Percentiles rank a stretch among this genome's conserved stretches.
phyloP scores from a whole-genome alignment of 2,329 filamentous ascomycete species.

The Botryosphaeria dothidea region DNA sequence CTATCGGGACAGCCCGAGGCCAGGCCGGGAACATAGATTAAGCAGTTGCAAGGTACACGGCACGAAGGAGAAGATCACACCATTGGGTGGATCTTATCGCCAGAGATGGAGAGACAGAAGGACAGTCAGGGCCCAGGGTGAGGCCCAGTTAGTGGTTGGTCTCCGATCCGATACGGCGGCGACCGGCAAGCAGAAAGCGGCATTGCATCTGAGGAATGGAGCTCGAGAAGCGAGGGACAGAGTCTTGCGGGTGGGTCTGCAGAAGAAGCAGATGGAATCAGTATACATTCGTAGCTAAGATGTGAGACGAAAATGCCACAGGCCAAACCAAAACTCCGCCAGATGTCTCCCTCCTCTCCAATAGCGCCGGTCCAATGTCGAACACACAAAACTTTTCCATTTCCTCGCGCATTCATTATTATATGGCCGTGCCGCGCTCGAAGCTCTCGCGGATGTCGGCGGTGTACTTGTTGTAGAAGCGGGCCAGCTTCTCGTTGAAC shows the following conservation, averaged over 20 bases:
- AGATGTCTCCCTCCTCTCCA: neutral
- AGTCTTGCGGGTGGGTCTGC: neutral
- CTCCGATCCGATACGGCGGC: no score
- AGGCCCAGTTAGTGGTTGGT: no score
- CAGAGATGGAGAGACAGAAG: no score
- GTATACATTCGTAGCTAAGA: neutral
- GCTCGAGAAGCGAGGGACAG: no score
- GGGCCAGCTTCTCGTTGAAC: conserved; percentile 94
- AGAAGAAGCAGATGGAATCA: neutral
- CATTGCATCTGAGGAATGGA: no score
- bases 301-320: neutral
- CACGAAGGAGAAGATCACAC: no score
- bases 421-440: conserved; percentile 96
- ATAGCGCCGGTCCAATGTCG: neutral
- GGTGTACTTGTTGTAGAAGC: conserved; percentile 99
- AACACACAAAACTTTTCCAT: neutral
- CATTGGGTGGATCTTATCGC: no score
- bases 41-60: no score
- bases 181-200: no score
- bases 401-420: neutral
- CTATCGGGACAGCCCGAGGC: no score
- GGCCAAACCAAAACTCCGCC: neutral
- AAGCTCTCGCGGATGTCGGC: conserved; percentile 96
- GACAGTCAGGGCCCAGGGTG: no score
- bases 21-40: no score